Evolutionary conservation across 192 early-diverging fungal genomes (phyloP), one percentile per base, ranked within the genome.

Genomic region (Phlyctochytrium planicorne): DNA sequence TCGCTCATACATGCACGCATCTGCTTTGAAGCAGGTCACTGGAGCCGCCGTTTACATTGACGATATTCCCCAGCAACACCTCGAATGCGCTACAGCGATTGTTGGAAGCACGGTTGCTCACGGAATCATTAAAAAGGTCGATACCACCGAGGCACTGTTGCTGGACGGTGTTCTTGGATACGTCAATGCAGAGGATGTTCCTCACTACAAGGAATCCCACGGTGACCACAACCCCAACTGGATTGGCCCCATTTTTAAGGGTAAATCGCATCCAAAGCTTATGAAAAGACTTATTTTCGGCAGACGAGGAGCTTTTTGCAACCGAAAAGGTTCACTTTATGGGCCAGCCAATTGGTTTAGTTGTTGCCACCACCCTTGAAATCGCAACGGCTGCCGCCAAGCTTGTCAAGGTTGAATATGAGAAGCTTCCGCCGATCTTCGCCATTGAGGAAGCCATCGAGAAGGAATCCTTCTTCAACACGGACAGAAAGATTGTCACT

Each of bases 271-370:
- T 29, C 20, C 23, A 6, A n/a, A n/a, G n/a, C n/a, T 30, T 52
- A 60, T 2, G 12, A 24, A 23, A 25, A 3, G 83, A 47, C 76
- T 80, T 55, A 76, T 86, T 55, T 79, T 82, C 69, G 72, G n/a
- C 78, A 37, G 92, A 94, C 69, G 93, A 95, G 78, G 89, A 88
- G 77, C 70, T 94, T n/a, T 90, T 93, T 84, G 91, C 89, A 1
- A 79, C 79, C 14, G 78, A 80, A 27, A 76, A 82, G 36, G 90
- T 92, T 34, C 73, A 84, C 67, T 85, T 78, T 68, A 70, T 84
- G 32, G 91, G 90, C 3, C 92, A 94, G 75, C 83, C 87, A 34
- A 86, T 95, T 53, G 93, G 91, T 33, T 74, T 94, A 52, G 84
- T 95, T 12, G 73, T 94, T n/a, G 93, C 93, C 16, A 80, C 87